phyloP scores from a whole-genome alignment of 2,329 filamentous ascomycete species.

The Trichoderma citrinoviride region DNA sequence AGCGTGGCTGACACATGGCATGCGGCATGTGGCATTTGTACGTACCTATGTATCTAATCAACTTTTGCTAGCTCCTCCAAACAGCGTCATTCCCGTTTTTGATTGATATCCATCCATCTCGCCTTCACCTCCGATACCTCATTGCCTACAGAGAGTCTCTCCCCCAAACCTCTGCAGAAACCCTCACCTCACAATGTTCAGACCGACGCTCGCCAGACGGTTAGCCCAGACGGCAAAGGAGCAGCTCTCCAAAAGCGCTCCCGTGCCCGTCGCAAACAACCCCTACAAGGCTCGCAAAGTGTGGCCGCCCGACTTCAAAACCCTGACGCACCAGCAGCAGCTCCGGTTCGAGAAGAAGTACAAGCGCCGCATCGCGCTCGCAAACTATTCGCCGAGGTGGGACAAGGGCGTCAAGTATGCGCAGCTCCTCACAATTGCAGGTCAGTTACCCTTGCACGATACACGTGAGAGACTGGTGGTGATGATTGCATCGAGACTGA shows the following conservation, averaged over 20 bases:
- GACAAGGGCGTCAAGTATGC: constrained; percentile 62
- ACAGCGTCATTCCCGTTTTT: not conserved
- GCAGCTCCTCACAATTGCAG: constrained; percentile 58
- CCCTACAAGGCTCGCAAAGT: constrained; percentile 65
- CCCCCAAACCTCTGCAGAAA: not conserved
- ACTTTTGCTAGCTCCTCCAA: constrained; percentile 21
- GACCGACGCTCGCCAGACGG: constrained; percentile 35
- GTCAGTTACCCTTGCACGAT: constrained; percentile 40
- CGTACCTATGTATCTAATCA: constrained; percentile 8
- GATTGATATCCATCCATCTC: too few relatives aligned
- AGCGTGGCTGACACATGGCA: constrained; percentile 26
- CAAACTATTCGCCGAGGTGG: constrained; percentile 61
- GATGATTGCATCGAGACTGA: not conserved
- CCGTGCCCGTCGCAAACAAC: constrained; percentile 47
- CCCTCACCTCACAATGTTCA: constrained; percentile 33
- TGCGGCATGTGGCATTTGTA: constrained; percentile 20
- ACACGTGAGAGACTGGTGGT: too few relatives aligned
- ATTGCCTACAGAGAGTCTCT: not conserved
- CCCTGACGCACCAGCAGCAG: constrained; percentile 68
- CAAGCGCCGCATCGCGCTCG: constrained; percentile 64
- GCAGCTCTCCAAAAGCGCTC: constrained; percentile 29
- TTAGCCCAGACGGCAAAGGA: constrained; percentile 35
- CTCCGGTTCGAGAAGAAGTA: constrained; percentile 77
- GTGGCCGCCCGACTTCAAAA: constrained; percentile 75
- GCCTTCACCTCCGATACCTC: not conserved